phyloP scores from a whole-genome alignment of 768 basidiomycete species.

The Pilatotrama ljubarskyi region DNA sequence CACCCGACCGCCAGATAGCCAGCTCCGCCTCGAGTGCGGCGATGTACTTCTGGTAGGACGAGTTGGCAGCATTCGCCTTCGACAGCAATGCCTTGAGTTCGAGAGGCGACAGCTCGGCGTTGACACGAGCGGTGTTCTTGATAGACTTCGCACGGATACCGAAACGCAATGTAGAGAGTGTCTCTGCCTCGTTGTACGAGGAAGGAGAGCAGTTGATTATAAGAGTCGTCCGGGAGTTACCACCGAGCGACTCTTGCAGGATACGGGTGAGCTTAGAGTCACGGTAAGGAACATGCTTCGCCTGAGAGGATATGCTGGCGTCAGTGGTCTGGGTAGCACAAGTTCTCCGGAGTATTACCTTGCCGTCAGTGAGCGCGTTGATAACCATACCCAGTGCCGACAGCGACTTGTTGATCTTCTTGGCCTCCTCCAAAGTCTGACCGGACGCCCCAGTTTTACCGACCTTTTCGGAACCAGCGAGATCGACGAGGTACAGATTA shows the following conservation, averaged over 20 bases:
- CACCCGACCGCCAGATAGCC: conserved; percentile 85
- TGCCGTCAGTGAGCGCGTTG: conserved; percentile 94
- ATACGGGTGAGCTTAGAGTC: conserved; percentile 99
- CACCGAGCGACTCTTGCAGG: conserved; percentile 96
- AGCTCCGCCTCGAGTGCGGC: conserved; percentile 89
- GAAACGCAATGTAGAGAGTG: conserved; percentile 94
- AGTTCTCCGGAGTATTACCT: conserved; percentile 48
- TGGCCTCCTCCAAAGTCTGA: conserved; percentile 98
- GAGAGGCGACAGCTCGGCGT: conserved; percentile 93
- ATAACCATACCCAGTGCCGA: conserved; percentile 99
- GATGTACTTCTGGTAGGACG: conserved; percentile 83
- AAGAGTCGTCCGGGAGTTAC: conserved; percentile 93
- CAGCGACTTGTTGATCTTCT: conserved; percentile 99
- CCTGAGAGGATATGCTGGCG: conserved; percentile 44
- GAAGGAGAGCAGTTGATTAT: conserved; percentile 99
- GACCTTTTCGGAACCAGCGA: conserved; percentile 98
- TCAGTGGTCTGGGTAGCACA: conserved; percentile 5
- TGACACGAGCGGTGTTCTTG: conserved; percentile 99
- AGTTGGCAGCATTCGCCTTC: conserved; percentile 86
- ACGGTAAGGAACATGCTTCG: conserved; percentile 96
- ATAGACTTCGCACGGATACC: conserved; percentile 99
- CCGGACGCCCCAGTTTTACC: conserved; percentile 99
- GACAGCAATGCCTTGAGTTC: conserved; percentile 92
- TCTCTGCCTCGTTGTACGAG: conserved; percentile 96
- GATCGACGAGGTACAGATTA: conserved; percentile 95